Conservation (phyloP, 768 basidiomycete species). For the Butyriboletus loyo region DNA sequence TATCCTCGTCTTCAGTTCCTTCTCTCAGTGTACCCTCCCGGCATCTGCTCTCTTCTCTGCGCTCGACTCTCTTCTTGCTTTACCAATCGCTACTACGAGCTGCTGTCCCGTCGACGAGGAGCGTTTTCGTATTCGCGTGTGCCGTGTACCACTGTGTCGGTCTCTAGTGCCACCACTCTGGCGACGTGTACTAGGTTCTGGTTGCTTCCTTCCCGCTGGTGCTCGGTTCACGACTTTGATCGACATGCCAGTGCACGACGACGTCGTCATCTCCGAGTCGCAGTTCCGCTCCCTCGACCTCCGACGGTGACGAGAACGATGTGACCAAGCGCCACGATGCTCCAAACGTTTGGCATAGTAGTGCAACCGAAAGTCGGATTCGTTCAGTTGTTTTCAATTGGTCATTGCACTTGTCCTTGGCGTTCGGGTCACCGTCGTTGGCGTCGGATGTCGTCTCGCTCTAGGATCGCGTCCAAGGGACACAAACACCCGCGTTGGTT, state of each 20-base stretch:
- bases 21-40: neutral
- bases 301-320: neutral
- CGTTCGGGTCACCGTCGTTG: neutral
- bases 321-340: neutral
- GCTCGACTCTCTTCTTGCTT: neutral
- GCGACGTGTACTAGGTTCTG: neutral
- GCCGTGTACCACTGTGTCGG: neutral
- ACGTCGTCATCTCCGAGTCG: neutral
- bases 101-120: neutral
- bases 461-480: slow-evolving; percentile 15
- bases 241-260: neutral
- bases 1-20: neutral
- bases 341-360: neutral
- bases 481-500: neutral
- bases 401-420: neutral
- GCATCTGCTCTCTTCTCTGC: neutral
- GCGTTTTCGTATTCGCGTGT: neutral
- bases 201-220: neutral
- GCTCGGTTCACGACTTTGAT: neutral
- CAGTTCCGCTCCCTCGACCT: neutral
- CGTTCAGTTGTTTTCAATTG: slow-evolving; percentile 1
- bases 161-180: neutral
- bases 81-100: neutral
- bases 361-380: neutral
- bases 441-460: slow-evolving; percentile 12